Conservation (phyloP, 2,329 filamentous ascomycete species). For the Aspergillus eucalypticola region DNA sequence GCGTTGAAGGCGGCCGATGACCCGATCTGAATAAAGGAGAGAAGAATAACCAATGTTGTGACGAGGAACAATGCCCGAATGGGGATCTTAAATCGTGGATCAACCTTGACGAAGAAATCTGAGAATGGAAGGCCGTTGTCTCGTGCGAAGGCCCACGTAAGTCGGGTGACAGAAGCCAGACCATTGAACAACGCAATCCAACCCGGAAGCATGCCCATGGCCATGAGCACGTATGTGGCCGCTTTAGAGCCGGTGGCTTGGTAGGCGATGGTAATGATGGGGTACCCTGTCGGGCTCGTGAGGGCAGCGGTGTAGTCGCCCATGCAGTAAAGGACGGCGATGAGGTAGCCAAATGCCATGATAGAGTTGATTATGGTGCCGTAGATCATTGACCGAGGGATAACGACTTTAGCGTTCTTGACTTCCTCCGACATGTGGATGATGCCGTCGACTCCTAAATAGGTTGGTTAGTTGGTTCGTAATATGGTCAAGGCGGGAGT, state of each 20-base stretch:
- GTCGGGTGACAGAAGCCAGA: slow-evolving; percentile 40
- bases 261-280: slow-evolving; percentile 54
- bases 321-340: slow-evolving; percentile 47
- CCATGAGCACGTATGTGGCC: slow-evolving; percentile 45
- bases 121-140: slow-evolving; percentile 44
- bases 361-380: slow-evolving; percentile 49
- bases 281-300: slow-evolving; percentile 45
- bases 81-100: slow-evolving; percentile 40
- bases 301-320: slow-evolving; percentile 42
- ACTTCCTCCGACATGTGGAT: slow-evolving; percentile 52
- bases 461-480: neutral
- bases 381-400: slow-evolving; percentile 50
- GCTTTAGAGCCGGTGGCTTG: slow-evolving; percentile 47
- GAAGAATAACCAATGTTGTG: slow-evolving; percentile 28
- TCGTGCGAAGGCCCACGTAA: slow-evolving; percentile 47
- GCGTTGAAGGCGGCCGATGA: slow-evolving; percentile 53
- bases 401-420: slow-evolving; percentile 45
- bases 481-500: neutral
- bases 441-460: slow-evolving; percentile 26
- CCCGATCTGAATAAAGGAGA: slow-evolving; percentile 51
- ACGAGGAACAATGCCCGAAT: slow-evolving; percentile 37
- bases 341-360: slow-evolving; percentile 47
- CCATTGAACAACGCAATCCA: slow-evolving; percentile 30
- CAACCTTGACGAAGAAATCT: slow-evolving; percentile 30
- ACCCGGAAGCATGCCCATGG: slow-evolving; percentile 34